Base-by-base conservation (phyloP, 306 rosid genomes). In the Sindora glabra region DNA sequence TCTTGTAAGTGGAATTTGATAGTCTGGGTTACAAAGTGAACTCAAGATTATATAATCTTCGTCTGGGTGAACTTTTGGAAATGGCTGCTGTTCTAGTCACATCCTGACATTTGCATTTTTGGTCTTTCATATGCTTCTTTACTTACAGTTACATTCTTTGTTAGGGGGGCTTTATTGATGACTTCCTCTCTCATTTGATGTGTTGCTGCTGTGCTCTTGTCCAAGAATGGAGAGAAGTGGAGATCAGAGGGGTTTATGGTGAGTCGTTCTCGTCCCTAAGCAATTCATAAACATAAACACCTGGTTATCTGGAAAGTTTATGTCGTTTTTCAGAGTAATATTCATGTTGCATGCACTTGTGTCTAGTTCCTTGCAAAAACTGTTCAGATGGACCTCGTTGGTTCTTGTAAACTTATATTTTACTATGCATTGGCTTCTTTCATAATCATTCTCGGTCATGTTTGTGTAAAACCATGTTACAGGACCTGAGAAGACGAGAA, bases 181-280 rank as follows among this genome's bases (percentile, higher is more conserved):
- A 94, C 67, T 94, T 94, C 69, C 97, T 86, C 52, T 89, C 99
- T 9, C 99, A 94, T 79, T 72, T 94, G 58, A 80, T 94, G 95
- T 94, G 99, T 53, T 94, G 94, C 89, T 94, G 95, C 71, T 89
- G 99, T 45, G 99, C 99, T 48, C 95, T 94, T 61, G 97, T 94
- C 73, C 99, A 94, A 94, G 99, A 94, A 79, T 94, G 90, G 95
- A 85, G 99, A 69, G 99, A 94, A 82, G 89, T 94, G 7, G 87
- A 94, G 81, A 82, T 94, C 58, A 90, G 97, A 5, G 97, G 95
- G 48, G 24, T 62, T 73, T 71, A 71, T 48, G 99, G 99, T 86
- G 80, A 26, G 74, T 62, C 58, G n/a, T n/a, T n/a, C 42, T 48
- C 59, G 16, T 38, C 58, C 33, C 71, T 55, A 36, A 49, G 12